These are phyloP conservation scores for Phytophthora nicotianae DNA, from an alignment of 352 stramenopile genomes.

Conservation along the genomic window DNA sequence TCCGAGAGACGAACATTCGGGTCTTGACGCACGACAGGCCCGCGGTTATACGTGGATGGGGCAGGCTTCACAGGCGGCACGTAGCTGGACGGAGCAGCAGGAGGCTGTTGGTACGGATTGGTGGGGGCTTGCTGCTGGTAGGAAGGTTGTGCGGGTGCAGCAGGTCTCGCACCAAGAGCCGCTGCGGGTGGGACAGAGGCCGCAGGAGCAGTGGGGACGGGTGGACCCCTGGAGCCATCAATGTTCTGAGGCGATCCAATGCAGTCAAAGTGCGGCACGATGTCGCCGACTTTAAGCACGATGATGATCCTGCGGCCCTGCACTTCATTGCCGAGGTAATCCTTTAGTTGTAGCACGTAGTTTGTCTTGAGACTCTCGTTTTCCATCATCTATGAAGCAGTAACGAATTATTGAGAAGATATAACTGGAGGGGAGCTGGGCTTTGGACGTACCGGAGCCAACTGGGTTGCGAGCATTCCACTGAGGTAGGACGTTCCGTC, in stretches of 20 bases:
- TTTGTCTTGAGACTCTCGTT: conserved; percentile 82
- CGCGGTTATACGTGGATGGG: conserved; percentile 64
- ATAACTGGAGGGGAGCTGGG: background rate
- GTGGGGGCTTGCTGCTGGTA: conserved; percentile 43
- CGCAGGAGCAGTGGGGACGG: conserved; percentile 27
- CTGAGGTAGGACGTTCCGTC: conserved; percentile 85
- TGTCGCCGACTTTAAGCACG: conserved; percentile 81
- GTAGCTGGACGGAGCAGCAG: conserved; percentile 34
- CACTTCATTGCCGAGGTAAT: conserved; percentile 85
- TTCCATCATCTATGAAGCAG: conserved; percentile 68
- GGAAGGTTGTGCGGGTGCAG: conserved; percentile 23
- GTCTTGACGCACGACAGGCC: conserved; percentile 81
- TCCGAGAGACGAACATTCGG: conserved; percentile 82
- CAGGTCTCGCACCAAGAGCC: conserved; percentile 38
- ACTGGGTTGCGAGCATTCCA: conserved; percentile 86
- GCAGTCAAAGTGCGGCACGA: conserved; percentile 73
- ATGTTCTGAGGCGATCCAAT: conserved; percentile 81
- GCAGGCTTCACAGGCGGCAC: conserved; percentile 34
- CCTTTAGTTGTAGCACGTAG: conserved; percentile 86
- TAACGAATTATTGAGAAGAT: background rate
- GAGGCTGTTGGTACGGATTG: conserved; percentile 38
- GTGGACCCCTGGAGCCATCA: conserved; percentile 60
- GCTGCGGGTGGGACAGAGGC: conserved; percentile 29
- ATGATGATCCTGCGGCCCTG: conserved; percentile 87
- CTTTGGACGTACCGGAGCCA: conserved; percentile 61